phyloP scores from a whole-genome alignment of 371 early-diverging fungal species.

The Lichtheimia hyalospora region DNA sequence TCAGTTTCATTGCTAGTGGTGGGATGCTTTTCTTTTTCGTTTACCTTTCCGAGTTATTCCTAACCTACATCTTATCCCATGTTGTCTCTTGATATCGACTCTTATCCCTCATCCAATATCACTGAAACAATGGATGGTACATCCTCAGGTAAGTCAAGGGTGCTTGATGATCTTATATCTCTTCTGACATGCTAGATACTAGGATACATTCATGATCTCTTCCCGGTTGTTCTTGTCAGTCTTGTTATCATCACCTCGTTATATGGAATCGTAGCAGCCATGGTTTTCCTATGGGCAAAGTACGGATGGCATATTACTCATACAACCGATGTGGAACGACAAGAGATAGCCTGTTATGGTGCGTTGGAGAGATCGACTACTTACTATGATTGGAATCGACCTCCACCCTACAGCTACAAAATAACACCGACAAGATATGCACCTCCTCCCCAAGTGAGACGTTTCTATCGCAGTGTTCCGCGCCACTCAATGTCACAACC shows the following conservation, averaged over 20 bases:
- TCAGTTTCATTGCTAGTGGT: too few species aligned
- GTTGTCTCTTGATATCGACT: neutral
- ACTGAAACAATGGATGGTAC: too few species aligned
- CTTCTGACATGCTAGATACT: too few species aligned
- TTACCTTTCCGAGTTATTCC: neutral
- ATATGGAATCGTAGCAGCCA: neutral
- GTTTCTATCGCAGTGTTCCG: neutral
- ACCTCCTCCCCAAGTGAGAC: neutral
- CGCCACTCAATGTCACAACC: too few species aligned
- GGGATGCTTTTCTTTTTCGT: slow-evolving; percentile 5
- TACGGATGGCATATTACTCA: slow-evolving; percentile 2
- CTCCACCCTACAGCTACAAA: slow-evolving; percentile 18
- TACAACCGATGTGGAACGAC: slow-evolving; percentile 22
- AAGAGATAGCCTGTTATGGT: slow-evolving; percentile 4
- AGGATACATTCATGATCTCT: neutral
- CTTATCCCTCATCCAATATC: too few species aligned
- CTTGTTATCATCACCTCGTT: neutral
- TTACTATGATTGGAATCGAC: slow-evolving; percentile 40
- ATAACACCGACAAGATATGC: neutral
- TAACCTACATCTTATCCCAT: neutral
- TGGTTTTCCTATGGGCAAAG: neutral
- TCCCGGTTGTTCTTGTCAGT: neutral
- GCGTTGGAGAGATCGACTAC: slow-evolving; percentile 26
- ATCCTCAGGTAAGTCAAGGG: too few species aligned
- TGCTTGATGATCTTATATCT: too few species aligned